Percentiles rank a stretch among this genome's conserved stretches.
phyloP scores from a whole-genome alignment of 371 early-diverging fungal species.

The Dichotomocladium elegans region DNA sequence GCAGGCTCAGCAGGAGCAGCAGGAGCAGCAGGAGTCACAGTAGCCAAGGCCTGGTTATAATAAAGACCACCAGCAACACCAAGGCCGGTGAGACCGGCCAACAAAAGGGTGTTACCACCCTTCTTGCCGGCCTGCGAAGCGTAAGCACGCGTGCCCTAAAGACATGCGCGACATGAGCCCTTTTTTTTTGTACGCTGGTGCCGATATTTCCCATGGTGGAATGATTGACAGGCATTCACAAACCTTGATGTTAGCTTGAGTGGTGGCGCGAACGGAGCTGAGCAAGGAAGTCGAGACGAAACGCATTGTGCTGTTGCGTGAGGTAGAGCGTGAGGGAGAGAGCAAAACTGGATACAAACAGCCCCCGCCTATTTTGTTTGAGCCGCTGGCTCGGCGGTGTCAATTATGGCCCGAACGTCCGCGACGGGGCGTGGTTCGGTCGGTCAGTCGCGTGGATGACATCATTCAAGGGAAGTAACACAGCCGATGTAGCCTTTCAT shows the following conservation, averaged over 20 bases:
- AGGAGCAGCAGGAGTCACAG: slow-evolving; percentile 18
- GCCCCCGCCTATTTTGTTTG: not conserved
- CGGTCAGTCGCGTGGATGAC: too few species aligned
- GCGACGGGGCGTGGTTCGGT: too few species aligned
- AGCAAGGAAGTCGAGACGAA: slow-evolving; percentile 22
- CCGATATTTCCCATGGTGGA: not conserved
- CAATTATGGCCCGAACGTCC: too few species aligned
- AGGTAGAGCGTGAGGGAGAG: not conserved
- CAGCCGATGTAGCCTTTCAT: too few species aligned
- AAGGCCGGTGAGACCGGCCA: slow-evolving; percentile 27
- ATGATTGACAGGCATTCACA: not conserved
- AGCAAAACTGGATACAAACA: not conserved
- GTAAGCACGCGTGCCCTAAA: slow-evolving; percentile 19
- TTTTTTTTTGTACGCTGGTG: slow-evolving; percentile 2
- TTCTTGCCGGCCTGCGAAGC: slow-evolving; percentile 16
- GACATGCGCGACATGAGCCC: not conserved
- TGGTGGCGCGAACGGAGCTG: slow-evolving; percentile 18
- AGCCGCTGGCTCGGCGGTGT: too few species aligned
- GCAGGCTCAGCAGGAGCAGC: slow-evolving; percentile 34
- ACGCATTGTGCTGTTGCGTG: slow-evolving; percentile 19
- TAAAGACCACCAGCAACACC: slow-evolving; percentile 41
- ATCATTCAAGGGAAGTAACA: too few species aligned
- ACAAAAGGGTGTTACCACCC: slow-evolving; percentile 31
- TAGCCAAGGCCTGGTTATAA: slow-evolving; percentile 29
- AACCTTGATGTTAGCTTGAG: slow-evolving; percentile 7